phyloP scores from a whole-genome alignment of 139 green algal genomes.

The Chlamydomonas applanata region DNA sequence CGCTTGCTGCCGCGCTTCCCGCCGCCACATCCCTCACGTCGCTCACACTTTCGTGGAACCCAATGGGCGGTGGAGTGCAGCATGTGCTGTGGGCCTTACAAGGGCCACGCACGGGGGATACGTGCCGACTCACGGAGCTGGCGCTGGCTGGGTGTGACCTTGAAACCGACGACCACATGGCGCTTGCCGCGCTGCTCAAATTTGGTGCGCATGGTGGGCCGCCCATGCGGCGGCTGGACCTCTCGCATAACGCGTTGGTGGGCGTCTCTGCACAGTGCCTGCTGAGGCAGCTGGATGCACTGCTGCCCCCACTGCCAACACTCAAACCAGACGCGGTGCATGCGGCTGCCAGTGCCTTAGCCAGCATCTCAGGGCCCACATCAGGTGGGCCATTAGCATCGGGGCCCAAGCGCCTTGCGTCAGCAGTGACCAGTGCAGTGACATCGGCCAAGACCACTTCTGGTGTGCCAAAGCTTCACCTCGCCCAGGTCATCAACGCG shows the following conservation, averaged over 20 bases:
- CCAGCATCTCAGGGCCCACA: no score
- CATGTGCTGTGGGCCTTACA: not conserved
- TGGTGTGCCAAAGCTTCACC: no score
- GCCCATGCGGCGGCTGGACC: not conserved
- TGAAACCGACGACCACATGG: constrained; percentile 3
- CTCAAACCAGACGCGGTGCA: not conserved
- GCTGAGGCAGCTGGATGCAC: not conserved
- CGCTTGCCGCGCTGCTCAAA: not conserved
- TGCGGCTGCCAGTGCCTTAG: no score
- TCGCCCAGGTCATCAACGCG: no score
- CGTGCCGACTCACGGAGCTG: not conserved
- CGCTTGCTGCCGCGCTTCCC: not conserved
- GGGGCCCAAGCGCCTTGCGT: no score
- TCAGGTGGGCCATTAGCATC: no score
- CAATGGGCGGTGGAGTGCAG: constrained; percentile 2
- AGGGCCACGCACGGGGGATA: not conserved
- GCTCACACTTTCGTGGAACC: not conserved
- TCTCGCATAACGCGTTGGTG: constrained; percentile 7
- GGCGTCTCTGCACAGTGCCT: not conserved
- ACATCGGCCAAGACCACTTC: no score
- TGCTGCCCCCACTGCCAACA: not conserved
- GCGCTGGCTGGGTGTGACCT: constrained; percentile 1
- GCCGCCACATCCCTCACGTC: not conserved
- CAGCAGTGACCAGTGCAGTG: no score
- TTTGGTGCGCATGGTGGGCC: not conserved